A percentile compares a stretch with the other conserved stretches of the same genome.
phyloP scores from a whole-genome alignment of 768 basidiomycete species.

The Suillus paluster region DNA sequence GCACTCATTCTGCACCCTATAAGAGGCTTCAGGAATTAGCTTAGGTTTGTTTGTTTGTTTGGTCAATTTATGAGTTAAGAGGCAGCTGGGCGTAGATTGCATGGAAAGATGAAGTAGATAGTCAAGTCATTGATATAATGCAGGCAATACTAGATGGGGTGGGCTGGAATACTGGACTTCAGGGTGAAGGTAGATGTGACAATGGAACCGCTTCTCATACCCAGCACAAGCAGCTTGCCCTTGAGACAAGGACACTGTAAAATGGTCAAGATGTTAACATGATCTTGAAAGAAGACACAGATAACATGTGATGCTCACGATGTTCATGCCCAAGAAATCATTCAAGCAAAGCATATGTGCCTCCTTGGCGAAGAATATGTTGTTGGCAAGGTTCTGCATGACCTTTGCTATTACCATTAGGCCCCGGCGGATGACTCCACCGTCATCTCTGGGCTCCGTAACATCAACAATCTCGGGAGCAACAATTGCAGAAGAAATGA shows the following conservation, averaged over 20 bases:
- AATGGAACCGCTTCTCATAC: constrained; percentile 70
- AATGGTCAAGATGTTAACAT: constrained; percentile 14
- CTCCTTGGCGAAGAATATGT: constrained; percentile 92
- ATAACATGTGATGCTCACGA: constrained; percentile 74
- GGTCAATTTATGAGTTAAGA: constrained; percentile 42
- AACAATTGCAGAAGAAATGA: constrained; percentile 91
- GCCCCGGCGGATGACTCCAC: constrained; percentile 67
- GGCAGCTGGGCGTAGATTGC: constrained; percentile 59
- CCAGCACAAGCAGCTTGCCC: constrained; percentile 83
- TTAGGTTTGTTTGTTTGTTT: too few relatives aligned
- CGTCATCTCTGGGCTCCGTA: constrained; percentile 68
- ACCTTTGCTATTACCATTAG: constrained; percentile 89
- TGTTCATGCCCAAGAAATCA: constrained; percentile 70
- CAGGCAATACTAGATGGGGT: constrained; percentile 48
- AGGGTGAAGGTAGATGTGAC: constrained; percentile 59
- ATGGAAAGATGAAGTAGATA: constrained; percentile 70
- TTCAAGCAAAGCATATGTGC: constrained; percentile 84
- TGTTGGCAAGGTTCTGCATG: constrained; percentile 92
- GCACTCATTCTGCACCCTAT: too few relatives aligned
- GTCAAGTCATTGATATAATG: constrained; percentile 65
- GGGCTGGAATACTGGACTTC: constrained; percentile 63
- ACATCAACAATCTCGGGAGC: constrained; percentile 85
- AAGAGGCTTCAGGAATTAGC: too few relatives aligned
- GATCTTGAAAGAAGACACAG: constrained; percentile 35
- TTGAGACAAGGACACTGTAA: constrained; percentile 83